Conservation (phyloP, 2,329 filamentous ascomycete species). For the Paecilomyces formosus region DNA sequence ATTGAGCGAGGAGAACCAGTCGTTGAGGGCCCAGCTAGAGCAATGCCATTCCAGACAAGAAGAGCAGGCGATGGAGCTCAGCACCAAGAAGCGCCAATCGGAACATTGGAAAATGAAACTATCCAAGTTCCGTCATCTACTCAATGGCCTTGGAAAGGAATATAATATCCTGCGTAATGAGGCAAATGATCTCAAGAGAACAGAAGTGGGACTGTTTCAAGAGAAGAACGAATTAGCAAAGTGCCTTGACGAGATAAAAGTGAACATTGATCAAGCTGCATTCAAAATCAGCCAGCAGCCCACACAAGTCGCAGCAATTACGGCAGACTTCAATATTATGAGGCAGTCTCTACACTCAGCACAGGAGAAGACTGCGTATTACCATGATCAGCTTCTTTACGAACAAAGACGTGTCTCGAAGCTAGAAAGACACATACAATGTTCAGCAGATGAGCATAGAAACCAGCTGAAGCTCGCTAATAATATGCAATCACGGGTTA, state of each 20-base stretch:
- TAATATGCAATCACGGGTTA: conserved; percentile 16
- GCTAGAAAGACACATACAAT: conserved; percentile 27
- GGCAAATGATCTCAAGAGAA: conserved; percentile 18
- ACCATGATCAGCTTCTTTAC: conserved; percentile 14
- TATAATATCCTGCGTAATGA: conserved; percentile 24
- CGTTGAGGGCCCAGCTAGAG: conserved; percentile 16
- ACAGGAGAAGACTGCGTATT: conserved; percentile 11
- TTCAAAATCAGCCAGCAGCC: conserved; percentile 11
- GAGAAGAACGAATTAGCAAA: conserved; percentile 18
- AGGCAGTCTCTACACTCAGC: conserved; percentile 16
- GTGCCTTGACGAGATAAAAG: conserved; percentile 16
- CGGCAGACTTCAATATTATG: conserved; percentile 12
- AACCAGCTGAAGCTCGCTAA: conserved; percentile 13
- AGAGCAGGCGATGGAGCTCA: conserved; percentile 14
- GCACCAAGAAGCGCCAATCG: conserved; percentile 14
- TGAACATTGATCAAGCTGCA: conserved; percentile 11
- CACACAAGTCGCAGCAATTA: conserved; percentile 11
- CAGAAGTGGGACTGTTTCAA: conserved; percentile 13
- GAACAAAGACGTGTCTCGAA: conserved; percentile 21
- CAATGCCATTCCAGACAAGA: conserved; percentile 10
- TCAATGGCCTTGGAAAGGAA: conserved; percentile 26
- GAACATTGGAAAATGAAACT: conserved; percentile 29
- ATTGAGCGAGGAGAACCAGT: conserved; percentile 20
- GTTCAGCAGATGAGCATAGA: conserved; percentile 13
- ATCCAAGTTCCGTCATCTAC: conserved; percentile 20